Conservation (phyloP, 2,329 filamentous ascomycete species). For the Paracorniculantispora psalliotae region DNA sequence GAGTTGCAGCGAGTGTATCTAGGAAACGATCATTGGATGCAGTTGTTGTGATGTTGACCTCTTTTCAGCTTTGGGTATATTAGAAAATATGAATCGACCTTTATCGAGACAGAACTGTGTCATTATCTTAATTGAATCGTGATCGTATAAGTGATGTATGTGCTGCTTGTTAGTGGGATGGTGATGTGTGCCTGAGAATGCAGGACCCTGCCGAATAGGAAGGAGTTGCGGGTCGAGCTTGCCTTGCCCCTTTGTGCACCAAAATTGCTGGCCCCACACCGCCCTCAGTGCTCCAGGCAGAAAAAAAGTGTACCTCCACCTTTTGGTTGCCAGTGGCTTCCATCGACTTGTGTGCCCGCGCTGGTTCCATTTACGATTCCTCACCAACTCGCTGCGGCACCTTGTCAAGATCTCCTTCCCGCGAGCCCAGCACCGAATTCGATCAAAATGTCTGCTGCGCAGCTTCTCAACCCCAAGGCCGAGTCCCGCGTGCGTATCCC, state of each 20-base stretch:
- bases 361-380: conserved; percentile 3
- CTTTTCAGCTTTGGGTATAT: conserved; percentile 14
- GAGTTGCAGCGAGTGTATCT: background rate
- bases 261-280: conserved; percentile 16
- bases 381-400: conserved; percentile 12
- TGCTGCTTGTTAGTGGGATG: no score
- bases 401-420: background rate
- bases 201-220: background rate
- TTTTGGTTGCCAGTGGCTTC: conserved; percentile 15
- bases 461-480: conserved; percentile 97
- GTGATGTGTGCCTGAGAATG: background rate
- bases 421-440: conserved; percentile 7
- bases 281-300: conserved; percentile 14
- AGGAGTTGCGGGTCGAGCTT: background rate
- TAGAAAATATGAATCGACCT: conserved; percentile 21
- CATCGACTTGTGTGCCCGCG: conserved; percentile 9
- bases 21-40: background rate
- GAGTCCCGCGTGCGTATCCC: conserved; percentile 76
- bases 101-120: conserved; percentile 6
- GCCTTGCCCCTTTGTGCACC: conserved; percentile 2
- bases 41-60: background rate
- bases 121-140: background rate
- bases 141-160: background rate
- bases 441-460: conserved; percentile 81
- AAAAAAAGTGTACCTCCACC: conserved; percentile 20